Percentiles rank a stretch among this genome's conserved stretches.
phyloP scores from a whole-genome alignment of 1,284 basidiomycete genomes.

The Malassezia sympodialis region DNA sequence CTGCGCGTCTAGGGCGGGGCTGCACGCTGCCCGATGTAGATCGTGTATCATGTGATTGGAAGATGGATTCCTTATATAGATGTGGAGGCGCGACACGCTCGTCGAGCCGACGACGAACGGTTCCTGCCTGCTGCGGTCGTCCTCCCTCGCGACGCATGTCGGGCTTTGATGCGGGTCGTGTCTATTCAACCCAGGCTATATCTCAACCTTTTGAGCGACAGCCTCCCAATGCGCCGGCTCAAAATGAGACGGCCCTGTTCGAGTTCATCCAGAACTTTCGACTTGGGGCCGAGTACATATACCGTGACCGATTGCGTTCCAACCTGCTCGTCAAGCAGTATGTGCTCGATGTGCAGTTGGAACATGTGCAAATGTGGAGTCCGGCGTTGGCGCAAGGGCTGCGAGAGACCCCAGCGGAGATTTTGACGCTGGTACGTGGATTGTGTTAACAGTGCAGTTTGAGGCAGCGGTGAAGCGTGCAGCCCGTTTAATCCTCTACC shows the following conservation, averaged over 20 bases:
- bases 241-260: conserved; percentile 42
- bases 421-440: conserved; percentile 66
- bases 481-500: conserved; percentile 42
- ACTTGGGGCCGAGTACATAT: conserved; percentile 42
- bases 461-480: conserved; percentile 41
- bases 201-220: conserved; percentile 33
- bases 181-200: conserved; percentile 41
- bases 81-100: neutral
- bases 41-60: neutral
- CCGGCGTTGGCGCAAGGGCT: conserved; percentile 84
- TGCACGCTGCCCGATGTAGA: neutral
- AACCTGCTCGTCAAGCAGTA: conserved; percentile 83
- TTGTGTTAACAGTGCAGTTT: conserved; percentile 19
- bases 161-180: conserved; percentile 44
- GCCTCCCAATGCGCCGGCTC: conserved; percentile 41
- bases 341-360: conserved; percentile 81
- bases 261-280: conserved; percentile 47
- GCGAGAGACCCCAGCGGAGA: conserved; percentile 77
- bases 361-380: conserved; percentile 80
- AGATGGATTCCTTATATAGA: neutral
- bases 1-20: conserved; percentile 20
- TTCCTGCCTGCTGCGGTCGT: neutral
- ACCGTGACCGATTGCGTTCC: conserved; percentile 75
- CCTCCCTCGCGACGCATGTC: conserved; percentile 28
- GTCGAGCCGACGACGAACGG: neutral